Percentiles rank a stretch among this genome's conserved stretches.
Evolutionary conservation across 768 basidiomycete genomes (phyloP).

Genomic region (Amanita fuliginea): DNA sequence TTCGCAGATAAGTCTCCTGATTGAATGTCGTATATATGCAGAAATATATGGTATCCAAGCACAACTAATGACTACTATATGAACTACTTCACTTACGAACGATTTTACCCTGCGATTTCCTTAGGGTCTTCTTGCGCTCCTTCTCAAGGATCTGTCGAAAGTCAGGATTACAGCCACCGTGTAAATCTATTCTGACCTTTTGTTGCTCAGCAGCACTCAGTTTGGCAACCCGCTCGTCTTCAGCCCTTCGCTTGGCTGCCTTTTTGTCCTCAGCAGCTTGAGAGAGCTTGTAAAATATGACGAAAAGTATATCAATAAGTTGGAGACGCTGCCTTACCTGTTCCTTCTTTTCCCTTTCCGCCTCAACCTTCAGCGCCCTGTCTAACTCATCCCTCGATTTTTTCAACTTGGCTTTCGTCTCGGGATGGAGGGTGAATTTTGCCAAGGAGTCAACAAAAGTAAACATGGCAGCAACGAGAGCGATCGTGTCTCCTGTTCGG

Average conservation of each 20-base stretch:
- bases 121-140: conserved; percentile 61
- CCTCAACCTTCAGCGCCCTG: conserved; percentile 56
- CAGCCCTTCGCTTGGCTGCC: conserved; percentile 60
- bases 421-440: conserved; percentile 58
- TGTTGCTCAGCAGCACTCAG: conserved; percentile 74
- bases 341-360: conserved; percentile 56
- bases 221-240: conserved; percentile 62
- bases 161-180: not conserved
- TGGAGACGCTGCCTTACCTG: conserved; percentile 31
- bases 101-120: conserved; percentile 59
- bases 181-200: conserved; percentile 38
- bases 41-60: conserved; percentile 2
- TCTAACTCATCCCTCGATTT: conserved; percentile 65
- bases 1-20: not conserved
- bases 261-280: conserved; percentile 59
- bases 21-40: not conserved
- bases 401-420: conserved; percentile 70
- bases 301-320: not conserved
- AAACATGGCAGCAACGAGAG: conserved; percentile 61
- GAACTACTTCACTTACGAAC: conserved; percentile 34
- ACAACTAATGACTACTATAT: not conserved
- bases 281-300: conserved; percentile 12
- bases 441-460: conserved; percentile 61
- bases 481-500: conserved; percentile 36
- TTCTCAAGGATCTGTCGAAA: conserved; percentile 49